These are phyloP conservation scores for Pseudonitzschia delicatissima DNA, from an alignment of 108 stramenopile species.

Conservation along the genomic window DNA sequence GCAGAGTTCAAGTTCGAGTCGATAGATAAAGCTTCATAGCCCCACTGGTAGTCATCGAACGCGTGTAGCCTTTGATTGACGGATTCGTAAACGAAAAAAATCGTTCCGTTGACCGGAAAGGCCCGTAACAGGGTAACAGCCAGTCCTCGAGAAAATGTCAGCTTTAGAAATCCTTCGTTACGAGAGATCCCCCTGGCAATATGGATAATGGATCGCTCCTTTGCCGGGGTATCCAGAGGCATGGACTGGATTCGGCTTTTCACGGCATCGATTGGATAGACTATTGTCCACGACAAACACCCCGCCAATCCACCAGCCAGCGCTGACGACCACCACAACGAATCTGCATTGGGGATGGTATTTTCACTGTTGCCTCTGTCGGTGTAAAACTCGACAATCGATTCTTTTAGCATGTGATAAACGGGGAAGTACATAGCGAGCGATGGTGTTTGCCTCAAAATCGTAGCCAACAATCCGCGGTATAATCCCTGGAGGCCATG, in stretches of 20 bases:
- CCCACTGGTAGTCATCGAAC: neutral
- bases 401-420: conserved; percentile 66
- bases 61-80: neutral
- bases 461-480: conserved; percentile 55
- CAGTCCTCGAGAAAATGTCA: conserved; percentile 73
- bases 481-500: conserved; percentile 27
- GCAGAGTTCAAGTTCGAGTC: neutral
- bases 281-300: conserved; percentile 68
- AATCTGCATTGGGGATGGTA: conserved; percentile 1
- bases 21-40: neutral
- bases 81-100: conserved; percentile 72
- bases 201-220: neutral
- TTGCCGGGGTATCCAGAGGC: neutral
- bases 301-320: conserved; percentile 86
- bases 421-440: conserved; percentile 81
- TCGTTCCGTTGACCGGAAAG: conserved; percentile 89
- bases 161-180: neutral
- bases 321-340: conserved; percentile 56
- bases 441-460: conserved; percentile 80
- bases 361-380: neutral
- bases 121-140: conserved; percentile 79
- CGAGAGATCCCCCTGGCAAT: neutral
- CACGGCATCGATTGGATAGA: conserved; percentile 86
- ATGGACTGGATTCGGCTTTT: conserved; percentile 32
- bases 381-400: conserved; percentile 2